Percentiles rank a stretch among this genome's conserved stretches.
Conservation (phyloP, 2,329 filamentous ascomycete species). For the Pseudogymnoascus sp. region DNA sequence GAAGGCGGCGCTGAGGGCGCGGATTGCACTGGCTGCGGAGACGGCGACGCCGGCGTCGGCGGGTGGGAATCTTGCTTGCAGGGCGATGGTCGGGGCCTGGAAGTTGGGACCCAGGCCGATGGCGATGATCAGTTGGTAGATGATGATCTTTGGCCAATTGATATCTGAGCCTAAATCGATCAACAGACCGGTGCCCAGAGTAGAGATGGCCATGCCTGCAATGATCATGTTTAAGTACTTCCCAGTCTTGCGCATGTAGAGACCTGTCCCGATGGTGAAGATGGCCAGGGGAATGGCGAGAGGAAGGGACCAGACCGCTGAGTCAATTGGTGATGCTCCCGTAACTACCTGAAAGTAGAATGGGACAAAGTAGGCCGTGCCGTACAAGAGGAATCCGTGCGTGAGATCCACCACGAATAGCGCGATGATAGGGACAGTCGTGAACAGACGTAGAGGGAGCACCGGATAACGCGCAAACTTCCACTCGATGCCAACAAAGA, state of each 20-base stretch:
- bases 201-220: slow-evolving; percentile 48
- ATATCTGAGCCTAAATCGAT: slow-evolving; percentile 51
- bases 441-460: slow-evolving; percentile 66
- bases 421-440: slow-evolving; percentile 54
- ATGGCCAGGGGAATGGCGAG: slow-evolving; percentile 58
- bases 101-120: slow-evolving; percentile 60
- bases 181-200: slow-evolving; percentile 54
- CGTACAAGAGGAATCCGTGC: slow-evolving; percentile 51
- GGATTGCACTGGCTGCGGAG: slow-evolving; percentile 53
- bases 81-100: slow-evolving; percentile 58
- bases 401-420: slow-evolving; percentile 59
- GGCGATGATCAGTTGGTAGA: slow-evolving; percentile 54
- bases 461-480: slow-evolving; percentile 56
- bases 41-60: slow-evolving; percentile 58
- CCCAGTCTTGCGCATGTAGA: slow-evolving; percentile 53
- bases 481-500: slow-evolving; percentile 45
- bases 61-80: slow-evolving; percentile 53
- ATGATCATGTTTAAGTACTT: slow-evolving; percentile 53
- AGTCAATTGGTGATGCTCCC: slow-evolving; percentile 58
- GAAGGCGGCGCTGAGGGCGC: slow-evolving; percentile 60
- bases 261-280: slow-evolving; percentile 46
- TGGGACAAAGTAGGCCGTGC: slow-evolving; percentile 27
- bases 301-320: slow-evolving; percentile 67
- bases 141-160: slow-evolving; percentile 46
- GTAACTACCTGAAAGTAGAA: slow-evolving; percentile 79